Evolutionary conservation across 495 filamentous ascomycete species (phyloP).

Genomic region (Amphirosellinia nigrospora): DNA sequence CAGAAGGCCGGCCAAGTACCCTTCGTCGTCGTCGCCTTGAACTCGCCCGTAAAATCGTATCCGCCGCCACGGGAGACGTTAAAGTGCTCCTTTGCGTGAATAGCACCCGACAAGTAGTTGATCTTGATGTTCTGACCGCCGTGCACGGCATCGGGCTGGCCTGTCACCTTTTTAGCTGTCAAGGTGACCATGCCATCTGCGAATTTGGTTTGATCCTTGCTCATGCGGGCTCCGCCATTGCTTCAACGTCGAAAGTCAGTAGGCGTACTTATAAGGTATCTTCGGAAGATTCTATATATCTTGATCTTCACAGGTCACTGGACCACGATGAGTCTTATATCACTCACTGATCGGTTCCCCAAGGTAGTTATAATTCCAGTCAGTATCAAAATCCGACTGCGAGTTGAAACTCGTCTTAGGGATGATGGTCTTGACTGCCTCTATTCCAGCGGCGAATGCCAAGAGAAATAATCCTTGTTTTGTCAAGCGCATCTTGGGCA

Average conservation of each 20-base stretch:
- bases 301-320: not conserved
- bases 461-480: constrained; percentile 20
- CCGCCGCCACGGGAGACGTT: constrained; percentile 54
- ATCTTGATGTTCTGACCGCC: constrained; percentile 58
- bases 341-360: constrained; percentile 39
- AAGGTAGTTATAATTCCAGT: constrained; percentile 61
- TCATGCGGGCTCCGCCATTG: constrained; percentile 66
- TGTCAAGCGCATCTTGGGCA: constrained; percentile 30
- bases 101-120: constrained; percentile 59
- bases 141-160: constrained; percentile 48
- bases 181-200: constrained; percentile 48
- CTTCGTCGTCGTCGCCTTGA: constrained; percentile 55
- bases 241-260: constrained; percentile 44
- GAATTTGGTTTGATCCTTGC: constrained; percentile 45
- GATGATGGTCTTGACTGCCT: constrained; percentile 52
- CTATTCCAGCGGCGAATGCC: constrained; percentile 33
- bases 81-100: constrained; percentile 56
- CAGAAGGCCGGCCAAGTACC: constrained; percentile 70
- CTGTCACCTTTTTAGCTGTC: constrained; percentile 52
- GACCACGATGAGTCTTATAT: not conserved
- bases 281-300: too few species aligned
- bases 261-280: constrained; percentile 1
- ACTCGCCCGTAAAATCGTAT: constrained; percentile 58
- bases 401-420: constrained; percentile 60
- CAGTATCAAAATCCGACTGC: constrained; percentile 54